These are phyloP conservation scores for Paradendryphiella salina DNA, from an alignment of 2,329 filamentous ascomycete genomes.

Conservation along the genomic window DNA sequence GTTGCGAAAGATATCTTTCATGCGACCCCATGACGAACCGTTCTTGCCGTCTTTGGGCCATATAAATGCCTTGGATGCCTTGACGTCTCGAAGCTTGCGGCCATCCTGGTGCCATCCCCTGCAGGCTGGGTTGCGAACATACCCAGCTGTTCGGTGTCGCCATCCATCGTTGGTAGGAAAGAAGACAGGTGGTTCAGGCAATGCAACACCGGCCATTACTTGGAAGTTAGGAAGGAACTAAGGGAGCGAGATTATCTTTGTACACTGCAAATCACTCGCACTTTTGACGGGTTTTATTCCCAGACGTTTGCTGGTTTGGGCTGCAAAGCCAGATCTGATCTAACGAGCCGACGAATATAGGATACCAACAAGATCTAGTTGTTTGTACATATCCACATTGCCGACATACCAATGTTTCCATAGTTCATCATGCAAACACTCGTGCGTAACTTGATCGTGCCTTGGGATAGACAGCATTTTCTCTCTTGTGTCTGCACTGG, in stretches of 20 bases:
- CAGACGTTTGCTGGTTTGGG: constrained; percentile 7
- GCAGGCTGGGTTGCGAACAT: constrained; percentile 11
- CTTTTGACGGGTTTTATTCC: background rate
- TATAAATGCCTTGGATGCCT: constrained; percentile 48
- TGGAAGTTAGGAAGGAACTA: background rate
- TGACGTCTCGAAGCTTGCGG: constrained; percentile 25
- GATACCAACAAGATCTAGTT: constrained; percentile 1
- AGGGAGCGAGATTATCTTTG: background rate
- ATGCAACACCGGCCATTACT: constrained; percentile 1
- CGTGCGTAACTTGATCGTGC: background rate
- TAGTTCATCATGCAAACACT: background rate
- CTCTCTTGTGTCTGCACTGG: too few species aligned
- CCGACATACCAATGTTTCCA: background rate
- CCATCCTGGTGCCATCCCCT: constrained; percentile 36
- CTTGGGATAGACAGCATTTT: background rate
- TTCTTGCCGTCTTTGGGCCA: constrained; percentile 52
- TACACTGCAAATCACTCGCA: background rate
- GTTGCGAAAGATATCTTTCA: constrained; percentile 49
- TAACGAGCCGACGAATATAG: background rate
- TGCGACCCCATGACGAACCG: constrained; percentile 42
- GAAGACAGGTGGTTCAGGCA: constrained; percentile 2
- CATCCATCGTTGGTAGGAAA: constrained; percentile 10
- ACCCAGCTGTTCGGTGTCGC: constrained; percentile 27
- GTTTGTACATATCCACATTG: constrained; percentile 8
- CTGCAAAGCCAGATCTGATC: background rate